These are phyloP conservation scores for Herpomyces periplanetae DNA, from an alignment of 2,329 filamentous ascomycete species.

Conservation along the genomic window DNA sequence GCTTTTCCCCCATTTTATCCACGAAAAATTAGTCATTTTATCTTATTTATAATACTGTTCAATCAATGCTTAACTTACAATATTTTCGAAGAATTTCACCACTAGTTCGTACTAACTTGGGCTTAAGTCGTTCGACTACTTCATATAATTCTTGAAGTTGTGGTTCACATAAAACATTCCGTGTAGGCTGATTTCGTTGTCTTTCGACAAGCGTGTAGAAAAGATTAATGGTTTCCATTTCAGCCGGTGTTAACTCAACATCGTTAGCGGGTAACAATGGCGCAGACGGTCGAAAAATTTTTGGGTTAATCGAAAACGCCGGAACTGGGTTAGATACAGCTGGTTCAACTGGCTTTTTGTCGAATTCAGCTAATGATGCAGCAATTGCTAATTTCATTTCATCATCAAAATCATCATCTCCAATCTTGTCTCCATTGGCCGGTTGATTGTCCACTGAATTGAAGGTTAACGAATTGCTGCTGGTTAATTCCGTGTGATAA, in stretches of 20 bases:
- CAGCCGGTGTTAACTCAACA: constrained; percentile 65
- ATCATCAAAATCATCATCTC: constrained; percentile 48
- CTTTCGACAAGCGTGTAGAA: constrained; percentile 80
- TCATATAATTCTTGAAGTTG: constrained; percentile 96
- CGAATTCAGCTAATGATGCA: constrained; percentile 78
- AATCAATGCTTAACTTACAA: constrained; percentile 15
- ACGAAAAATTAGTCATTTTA: constrained; percentile 3
- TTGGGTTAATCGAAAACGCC: constrained; percentile 12
- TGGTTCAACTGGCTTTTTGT: constrained; percentile 72
- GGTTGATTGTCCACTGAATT: constrained; percentile 9
- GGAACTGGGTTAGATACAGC: constrained; percentile 18
- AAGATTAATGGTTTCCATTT: constrained; percentile 87
- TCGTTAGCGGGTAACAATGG: constrained; percentile 50
- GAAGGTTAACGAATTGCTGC: constrained; percentile 6
- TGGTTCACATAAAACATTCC: constrained; percentile 77
- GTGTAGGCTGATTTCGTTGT: constrained; percentile 67
- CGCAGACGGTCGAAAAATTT: constrained; percentile 11
- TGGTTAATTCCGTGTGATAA: constrained; percentile 7
- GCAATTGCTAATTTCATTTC: constrained; percentile 82
- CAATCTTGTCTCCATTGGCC: constrained; percentile 5
- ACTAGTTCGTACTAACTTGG: constrained; percentile 74
- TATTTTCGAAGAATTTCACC: constrained; percentile 99
- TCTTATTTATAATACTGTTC: constrained; percentile 1
- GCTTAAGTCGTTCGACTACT: constrained; percentile 63
- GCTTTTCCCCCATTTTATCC: constrained; percentile 22